Conservation (phyloP, 2,329 filamentous ascomycete genomes). For the Calonectria pauciramosa region DNA sequence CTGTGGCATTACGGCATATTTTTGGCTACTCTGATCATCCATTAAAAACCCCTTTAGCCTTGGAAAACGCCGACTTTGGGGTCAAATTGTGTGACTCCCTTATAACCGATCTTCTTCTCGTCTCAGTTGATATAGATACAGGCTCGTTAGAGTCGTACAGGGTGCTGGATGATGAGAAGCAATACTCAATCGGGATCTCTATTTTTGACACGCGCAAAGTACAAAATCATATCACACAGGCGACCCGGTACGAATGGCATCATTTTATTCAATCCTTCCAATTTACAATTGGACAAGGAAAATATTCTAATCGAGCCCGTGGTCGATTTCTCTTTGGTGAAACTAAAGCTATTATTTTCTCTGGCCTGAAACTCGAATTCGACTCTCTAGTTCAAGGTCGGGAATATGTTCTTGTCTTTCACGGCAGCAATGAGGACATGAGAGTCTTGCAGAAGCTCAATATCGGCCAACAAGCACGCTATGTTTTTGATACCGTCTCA, state of each 20-base stretch:
- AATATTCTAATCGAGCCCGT: neutral
- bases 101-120: neutral
- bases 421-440: neutral
- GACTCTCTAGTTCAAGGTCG: neutral
- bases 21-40: neutral
- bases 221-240: neutral
- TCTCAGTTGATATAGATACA: slow-evolving; percentile 8
- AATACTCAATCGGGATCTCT: neutral
- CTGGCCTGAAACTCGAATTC: neutral
- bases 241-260: too few relatives aligned
- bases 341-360: neutral
- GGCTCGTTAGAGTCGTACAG: neutral
- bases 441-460: neutral
- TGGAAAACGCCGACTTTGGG: neutral
- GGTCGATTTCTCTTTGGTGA: slow-evolving; percentile 5
- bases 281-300: neutral
- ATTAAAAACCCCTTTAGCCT: neutral
- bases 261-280: neutral
- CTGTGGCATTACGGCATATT: neutral
- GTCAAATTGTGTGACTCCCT: neutral
- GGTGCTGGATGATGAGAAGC: neutral
- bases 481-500: too few relatives aligned
- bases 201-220: neutral
- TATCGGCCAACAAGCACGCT: neutral
- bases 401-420: neutral